Conservation (phyloP, 1,284 basidiomycete genomes). For the Hortiboletus rubellus region DNA sequence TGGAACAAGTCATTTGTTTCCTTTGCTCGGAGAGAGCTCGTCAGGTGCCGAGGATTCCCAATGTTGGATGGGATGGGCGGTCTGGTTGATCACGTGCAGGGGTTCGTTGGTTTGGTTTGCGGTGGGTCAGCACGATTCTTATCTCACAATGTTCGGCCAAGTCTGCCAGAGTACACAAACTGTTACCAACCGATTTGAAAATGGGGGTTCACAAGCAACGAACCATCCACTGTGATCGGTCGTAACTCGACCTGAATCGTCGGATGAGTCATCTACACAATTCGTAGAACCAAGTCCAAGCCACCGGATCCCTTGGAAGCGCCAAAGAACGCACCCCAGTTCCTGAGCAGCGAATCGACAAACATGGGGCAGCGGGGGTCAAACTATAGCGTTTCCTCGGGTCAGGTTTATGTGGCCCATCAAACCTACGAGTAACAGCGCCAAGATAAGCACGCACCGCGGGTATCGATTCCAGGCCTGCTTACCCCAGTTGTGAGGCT, state of each 20-base stretch:
- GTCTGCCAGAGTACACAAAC: not conserved
- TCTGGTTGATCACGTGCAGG: not conserved
- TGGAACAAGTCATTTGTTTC: not conserved
- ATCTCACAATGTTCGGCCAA: not conserved
- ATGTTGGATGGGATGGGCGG: not conserved
- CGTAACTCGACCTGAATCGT: conserved; percentile 5
- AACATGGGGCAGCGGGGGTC: conserved; percentile 16
- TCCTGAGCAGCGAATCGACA: conserved; percentile 26
- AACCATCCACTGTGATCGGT: conserved; percentile 4
- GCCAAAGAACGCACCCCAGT: conserved; percentile 28
- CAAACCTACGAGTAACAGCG: conserved; percentile 11
- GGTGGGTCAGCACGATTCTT: not conserved
- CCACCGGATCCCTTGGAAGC: conserved; percentile 5
- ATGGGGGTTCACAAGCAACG: not conserved
- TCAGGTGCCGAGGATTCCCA: not conserved
- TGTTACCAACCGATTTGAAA: conserved; percentile 4
- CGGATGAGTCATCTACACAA: conserved; percentile 2
- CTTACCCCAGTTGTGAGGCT: conserved; percentile 21
- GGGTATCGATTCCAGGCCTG: not conserved
- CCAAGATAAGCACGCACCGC: conserved; percentile 20
- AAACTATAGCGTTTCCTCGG: conserved; percentile 19
- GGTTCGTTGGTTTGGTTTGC: not conserved
- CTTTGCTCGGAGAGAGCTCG: not conserved
- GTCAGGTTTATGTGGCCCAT: conserved; percentile 5
- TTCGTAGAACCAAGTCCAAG: not conserved